Conservation (phyloP, 257 asterid species). For the Verbascum thapsus region DNA sequence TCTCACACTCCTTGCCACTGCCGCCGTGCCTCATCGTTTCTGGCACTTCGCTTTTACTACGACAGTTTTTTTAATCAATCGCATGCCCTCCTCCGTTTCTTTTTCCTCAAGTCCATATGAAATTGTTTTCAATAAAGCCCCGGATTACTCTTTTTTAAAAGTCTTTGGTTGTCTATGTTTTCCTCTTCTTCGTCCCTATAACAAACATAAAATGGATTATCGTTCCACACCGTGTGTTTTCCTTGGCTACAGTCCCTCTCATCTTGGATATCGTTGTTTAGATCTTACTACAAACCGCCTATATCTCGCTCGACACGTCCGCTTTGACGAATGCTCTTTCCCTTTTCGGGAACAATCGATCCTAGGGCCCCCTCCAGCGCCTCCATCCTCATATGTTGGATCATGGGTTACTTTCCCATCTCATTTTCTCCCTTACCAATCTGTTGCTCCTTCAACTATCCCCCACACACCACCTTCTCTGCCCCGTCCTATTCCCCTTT, state of each 20-base stretch:
- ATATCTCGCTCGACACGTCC: slow-evolving; percentile 12
- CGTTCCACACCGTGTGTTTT: background rate
- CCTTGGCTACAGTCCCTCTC: background rate
- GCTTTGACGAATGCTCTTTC: background rate
- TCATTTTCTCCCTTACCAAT: no score
- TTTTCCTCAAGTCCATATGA: background rate
- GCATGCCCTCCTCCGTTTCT: background rate
- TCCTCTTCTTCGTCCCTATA: slow-evolving; percentile 4
- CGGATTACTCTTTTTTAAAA: background rate
- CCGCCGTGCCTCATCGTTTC: background rate
- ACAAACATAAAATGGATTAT: background rate
- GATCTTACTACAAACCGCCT: background rate
- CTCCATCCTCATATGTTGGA: no score
- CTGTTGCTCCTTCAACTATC: no score
- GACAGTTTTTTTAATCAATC: slow-evolving; percentile 12
- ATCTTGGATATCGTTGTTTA: background rate
- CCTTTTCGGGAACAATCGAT: no score
- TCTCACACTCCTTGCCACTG: background rate
- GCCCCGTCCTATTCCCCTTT: no score
- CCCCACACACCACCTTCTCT: no score
- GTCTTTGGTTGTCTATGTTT: slow-evolving; percentile 8
- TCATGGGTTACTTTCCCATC: no score
- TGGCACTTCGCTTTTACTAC: slow-evolving; percentile 11
- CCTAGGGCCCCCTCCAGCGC: no score
- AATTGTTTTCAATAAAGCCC: background rate